A percentile compares a stretch with the other conserved stretches of the same genome.
phyloP scores from a whole-genome alignment of 352 stramenopile species.

The Thalassiosira oceanica region DNA sequence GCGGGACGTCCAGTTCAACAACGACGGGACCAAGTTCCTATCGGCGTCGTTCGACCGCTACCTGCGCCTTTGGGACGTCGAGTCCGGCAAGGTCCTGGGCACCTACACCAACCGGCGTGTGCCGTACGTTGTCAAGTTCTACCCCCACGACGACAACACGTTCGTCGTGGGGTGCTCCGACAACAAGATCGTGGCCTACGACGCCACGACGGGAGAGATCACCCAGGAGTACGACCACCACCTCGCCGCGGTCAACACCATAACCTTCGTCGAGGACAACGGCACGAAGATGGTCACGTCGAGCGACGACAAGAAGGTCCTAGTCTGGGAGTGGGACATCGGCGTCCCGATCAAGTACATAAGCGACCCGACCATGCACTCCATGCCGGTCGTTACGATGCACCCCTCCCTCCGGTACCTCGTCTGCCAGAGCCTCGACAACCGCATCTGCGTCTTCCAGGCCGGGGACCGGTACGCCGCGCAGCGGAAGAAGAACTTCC shows the following conservation, averaged over 20 bases:
- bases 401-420: slow-evolving; percentile 92
- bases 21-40: slow-evolving; percentile 94
- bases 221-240: slow-evolving; percentile 99
- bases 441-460: slow-evolving; percentile 97
- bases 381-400: slow-evolving; percentile 94
- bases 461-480: slow-evolving; percentile 93
- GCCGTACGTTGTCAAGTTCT: slow-evolving; percentile 89
- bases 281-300: slow-evolving; percentile 92
- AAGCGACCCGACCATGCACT: slow-evolving; percentile 97
- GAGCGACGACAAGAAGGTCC: slow-evolving; percentile 98
- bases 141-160: slow-evolving; percentile 93
- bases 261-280: slow-evolving; percentile 96
- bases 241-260: slow-evolving; percentile 96
- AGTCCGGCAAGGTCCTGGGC: slow-evolving; percentile 91
- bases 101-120: slow-evolving; percentile 88
- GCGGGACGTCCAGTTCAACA: slow-evolving; percentile 91
- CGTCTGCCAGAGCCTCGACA: slow-evolving; percentile 95
- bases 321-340: slow-evolving; percentile 95
- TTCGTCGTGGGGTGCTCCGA: slow-evolving; percentile 96
- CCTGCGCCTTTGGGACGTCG: slow-evolving; percentile 96
- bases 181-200: slow-evolving; percentile 90
- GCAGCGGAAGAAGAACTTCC: slow-evolving; percentile 87
- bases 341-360: slow-evolving; percentile 99
- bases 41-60: slow-evolving; percentile 96
- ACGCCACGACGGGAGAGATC: slow-evolving; percentile 85